Evolutionary conservation across 257 asterid genomes (phyloP).

Genomic region (Leonotis leonurus): DNA sequence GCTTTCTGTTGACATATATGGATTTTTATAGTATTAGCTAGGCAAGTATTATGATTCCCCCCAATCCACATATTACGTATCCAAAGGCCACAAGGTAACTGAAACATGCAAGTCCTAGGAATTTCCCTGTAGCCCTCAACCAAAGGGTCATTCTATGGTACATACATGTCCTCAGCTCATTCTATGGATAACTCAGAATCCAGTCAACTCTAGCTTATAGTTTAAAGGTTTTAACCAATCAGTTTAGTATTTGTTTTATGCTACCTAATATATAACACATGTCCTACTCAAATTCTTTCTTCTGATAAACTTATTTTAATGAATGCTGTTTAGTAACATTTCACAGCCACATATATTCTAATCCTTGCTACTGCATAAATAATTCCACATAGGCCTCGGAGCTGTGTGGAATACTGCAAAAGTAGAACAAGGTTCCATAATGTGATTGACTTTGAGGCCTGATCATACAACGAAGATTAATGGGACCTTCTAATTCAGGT

Average conservation of each 20-base stretch:
- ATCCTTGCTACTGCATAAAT: no score
- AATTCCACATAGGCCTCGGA: constrained; percentile 69
- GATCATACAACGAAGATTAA: constrained; percentile 7
- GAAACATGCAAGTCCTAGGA: not conserved
- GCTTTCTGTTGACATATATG: not conserved
- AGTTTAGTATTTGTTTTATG: not conserved
- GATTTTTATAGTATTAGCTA: not conserved
- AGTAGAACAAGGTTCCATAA: constrained; percentile 84
- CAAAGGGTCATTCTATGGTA: not conserved
- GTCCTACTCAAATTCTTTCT: not conserved
- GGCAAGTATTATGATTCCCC: not conserved
- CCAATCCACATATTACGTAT: not conserved
- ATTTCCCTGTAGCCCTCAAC: not conserved
- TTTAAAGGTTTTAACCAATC: not conserved
- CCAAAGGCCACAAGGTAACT: not conserved
- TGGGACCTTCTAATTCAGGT: constrained; percentile 42
- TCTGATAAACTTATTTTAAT: not conserved
- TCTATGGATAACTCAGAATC: not conserved
- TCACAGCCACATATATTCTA: not conserved
- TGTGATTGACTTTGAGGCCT: constrained; percentile 5
- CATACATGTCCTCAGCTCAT: not conserved
- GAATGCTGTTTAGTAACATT: not conserved
- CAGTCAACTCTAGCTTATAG: not conserved
- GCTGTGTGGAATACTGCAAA: constrained; percentile 99
- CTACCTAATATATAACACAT: not conserved